phyloP scores from a whole-genome alignment of 2,329 filamentous ascomycete species.

The Bipolaris oryzae region DNA sequence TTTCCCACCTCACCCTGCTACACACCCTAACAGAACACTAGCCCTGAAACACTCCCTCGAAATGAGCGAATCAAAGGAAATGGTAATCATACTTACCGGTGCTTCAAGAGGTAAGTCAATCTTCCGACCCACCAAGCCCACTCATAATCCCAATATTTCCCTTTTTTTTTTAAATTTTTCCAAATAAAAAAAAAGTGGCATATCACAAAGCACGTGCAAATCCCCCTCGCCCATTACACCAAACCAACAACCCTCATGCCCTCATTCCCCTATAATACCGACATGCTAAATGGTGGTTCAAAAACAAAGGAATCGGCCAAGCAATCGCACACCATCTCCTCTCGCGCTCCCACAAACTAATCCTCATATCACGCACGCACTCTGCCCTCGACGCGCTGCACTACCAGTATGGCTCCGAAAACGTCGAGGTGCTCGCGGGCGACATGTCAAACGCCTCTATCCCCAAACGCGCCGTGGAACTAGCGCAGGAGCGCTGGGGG shows the following conservation, averaged over 20 bases:
- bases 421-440: conserved; percentile 63
- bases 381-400: conserved; percentile 58
- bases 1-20: not conserved
- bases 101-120: conserved; percentile 62
- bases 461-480: conserved; percentile 66
- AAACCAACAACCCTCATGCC: no score
- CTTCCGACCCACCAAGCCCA: not conserved
- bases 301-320: conserved; percentile 63
- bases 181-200: not conserved
- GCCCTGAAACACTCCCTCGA: conserved; percentile 2
- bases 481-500: conserved; percentile 71
- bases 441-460: conserved; percentile 62
- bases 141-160: no score
- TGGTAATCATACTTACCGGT: conserved; percentile 63
- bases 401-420: conserved; percentile 56
- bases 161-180: not conserved
- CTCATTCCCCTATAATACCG: no score
- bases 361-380: conserved; percentile 63
- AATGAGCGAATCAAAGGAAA: conserved; percentile 41
- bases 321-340: conserved; percentile 67
- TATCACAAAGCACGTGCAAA: not conserved
- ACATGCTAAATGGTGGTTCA: no score
- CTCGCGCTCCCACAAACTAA: conserved; percentile 59
- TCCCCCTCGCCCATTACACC: no score
- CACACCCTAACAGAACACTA: not conserved